Base-by-base conservation (phyloP, 164 flowering plant species). In the Chloranthus sessilifolius region DNA sequence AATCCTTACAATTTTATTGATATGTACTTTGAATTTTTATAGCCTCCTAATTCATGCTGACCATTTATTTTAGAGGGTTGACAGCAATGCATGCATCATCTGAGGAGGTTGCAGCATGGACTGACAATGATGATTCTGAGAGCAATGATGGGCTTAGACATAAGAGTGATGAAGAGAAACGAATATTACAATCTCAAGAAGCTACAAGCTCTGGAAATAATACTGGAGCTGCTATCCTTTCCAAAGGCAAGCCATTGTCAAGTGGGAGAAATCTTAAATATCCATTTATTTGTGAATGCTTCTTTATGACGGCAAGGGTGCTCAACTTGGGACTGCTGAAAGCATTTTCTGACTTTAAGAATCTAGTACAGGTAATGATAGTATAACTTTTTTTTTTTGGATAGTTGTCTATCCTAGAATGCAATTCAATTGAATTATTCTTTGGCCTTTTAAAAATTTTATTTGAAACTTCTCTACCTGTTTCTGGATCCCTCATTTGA, bases 261-360 rank as follows among this genome's bases (percentile, higher is more conserved):
- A 65, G 43, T 49, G 62, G 64, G 28, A 76, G 56, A 34, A 79
- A 69, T 36, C 22, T 52, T 23, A 87, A 80, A 59, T 94, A 71
- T 58, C 36, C 82, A 28, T 94, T 89, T 58, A 81, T 94, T 48
- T 84, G 95, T 64, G 99, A 94, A 72, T 89, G 99, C 73, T 94
- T 94, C 75, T 94, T 89, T 64, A 82, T 94, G 96, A 86, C 99
- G 29, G 90, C 99, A 41, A 77, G 99, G 70, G 96, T 83, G 52
- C 88, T 89, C 23, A 84, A 94, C 67, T 63, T 94, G 80, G 99
- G 99, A 24, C 61, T 94, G 39, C 45, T 94, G 60, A 94, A 85
- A 70, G 95, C 86, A 55, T 83, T 86, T 66, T 81, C 97, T 40
- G 99, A 94, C 71, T 94, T 74, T 55, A 89, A 85, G 70, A 83